Base-by-base conservation (phyloP, 768 basidiomycete genomes). In the Boletus vinaceobasis region DNA sequence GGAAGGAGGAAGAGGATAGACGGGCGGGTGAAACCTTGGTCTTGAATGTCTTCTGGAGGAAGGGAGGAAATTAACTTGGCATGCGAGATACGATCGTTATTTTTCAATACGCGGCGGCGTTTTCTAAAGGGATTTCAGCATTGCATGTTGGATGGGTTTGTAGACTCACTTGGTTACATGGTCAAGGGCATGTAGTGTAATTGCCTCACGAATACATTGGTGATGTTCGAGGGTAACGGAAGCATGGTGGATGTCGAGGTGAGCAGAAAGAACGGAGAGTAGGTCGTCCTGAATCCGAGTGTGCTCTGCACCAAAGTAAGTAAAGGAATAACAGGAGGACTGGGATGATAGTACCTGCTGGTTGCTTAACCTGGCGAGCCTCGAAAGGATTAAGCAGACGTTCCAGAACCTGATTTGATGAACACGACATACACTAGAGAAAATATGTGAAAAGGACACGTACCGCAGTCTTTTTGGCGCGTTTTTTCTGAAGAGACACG, bases 1-100 rank as follows among this genome's bases (percentile, higher is more conserved):
- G 97, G 97, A 10, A 95, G 81, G 53, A 98, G 84, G 59, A 99
- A 74, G 43, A 99, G 88, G 29, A 96, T 77, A 19, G 96, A 94
- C 10, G 97, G 96, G 6, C 97, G 89, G 7, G 95, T 97, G 73
- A 98, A 98, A 27, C 96, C 96, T 79, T 98, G 97, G 66, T 99
- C 97, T 73, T 92, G 91, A 14, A 90, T 80, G 56, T 91, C 85
- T 71, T 87, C 84, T 2, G 86, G 85, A 2, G 81, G 77, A 23
- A 83, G 75, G 7, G 74, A 72, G 47, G 79, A 75, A 15, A 78
- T 68, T 69, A 90, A 87, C 10, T 79, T 71, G 10, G 85, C 83
- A 59, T 86, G 82, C 0, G 89, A 79, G n/a, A 98, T 78, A 38
- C 88, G 89, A 59, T 96, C 93, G 64, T 98, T 98, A 71, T 95